Base-by-base conservation (phyloP, 257 asterid species). In the Scutellaria barbata region DNA sequence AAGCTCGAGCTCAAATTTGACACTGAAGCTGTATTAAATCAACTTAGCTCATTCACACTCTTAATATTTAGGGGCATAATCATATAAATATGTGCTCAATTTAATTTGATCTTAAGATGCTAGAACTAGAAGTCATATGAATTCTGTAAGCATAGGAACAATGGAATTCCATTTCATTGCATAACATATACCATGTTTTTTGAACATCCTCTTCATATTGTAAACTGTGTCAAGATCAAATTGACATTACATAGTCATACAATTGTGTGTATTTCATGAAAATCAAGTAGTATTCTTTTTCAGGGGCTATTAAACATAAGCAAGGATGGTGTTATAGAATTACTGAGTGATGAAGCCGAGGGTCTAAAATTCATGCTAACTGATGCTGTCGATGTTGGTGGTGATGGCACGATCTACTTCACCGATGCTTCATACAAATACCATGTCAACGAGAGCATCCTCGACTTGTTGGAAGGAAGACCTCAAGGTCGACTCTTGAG, bases 221-320 rank as follows among this genome's bases (percentile, higher is more conserved):
- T 43, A 55, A 46, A 6, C 4, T 20, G 20, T 54, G 11, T 12
- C 33, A 39, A 18, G 13, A 43, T 17, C 6, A 18, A 8, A n/a
- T 50, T 50, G 14, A 14, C 22, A 14, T 50, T 50, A 50, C 53
- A 47, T 46, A 39, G n/a, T 14, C 41, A 9, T 30, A 17, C 12
- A 0, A 10, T 17, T 14, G 14, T 6, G n/a, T 1, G 14, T 40
- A 20, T 25, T 47, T 66, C 2, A 22, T 47, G 2, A 7, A 14
- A 17, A 4, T n/a, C 12, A 7, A 42, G 1, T 7, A 7, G 47
- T 42, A 6, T n/a, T 59, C 10, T 53, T 71, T 48, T 53, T 53
- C 86, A 93, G 98, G 98, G 98, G 50, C 83, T 94, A 67, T 10
- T 94, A 18, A 94, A 89, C 70, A 77, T 86, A 55, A 89, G 85